These are phyloP conservation scores for Cryptosporidium ryanae DNA, from an alignment of 169 alveolate genomes.

Conservation along the genomic window DNA sequence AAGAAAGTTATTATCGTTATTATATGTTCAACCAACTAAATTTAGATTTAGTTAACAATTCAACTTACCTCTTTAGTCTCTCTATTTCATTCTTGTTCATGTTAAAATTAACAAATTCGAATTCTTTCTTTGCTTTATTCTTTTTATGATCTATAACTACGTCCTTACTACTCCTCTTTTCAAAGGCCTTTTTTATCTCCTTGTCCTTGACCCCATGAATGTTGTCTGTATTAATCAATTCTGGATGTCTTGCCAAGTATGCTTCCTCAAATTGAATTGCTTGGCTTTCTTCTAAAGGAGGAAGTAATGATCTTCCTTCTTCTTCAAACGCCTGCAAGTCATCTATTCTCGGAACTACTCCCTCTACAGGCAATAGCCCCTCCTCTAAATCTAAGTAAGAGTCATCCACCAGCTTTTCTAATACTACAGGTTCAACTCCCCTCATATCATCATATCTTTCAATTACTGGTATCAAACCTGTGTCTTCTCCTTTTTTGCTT, in stretches of 20 bases:
- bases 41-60: not conserved
- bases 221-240: constrained; percentile 32
- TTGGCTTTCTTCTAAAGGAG: constrained; percentile 30
- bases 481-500: constrained; percentile 1
- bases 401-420: too few species aligned
- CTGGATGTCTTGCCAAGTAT: constrained; percentile 59
- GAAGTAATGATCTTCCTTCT: constrained; percentile 33
- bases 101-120: constrained; percentile 17
- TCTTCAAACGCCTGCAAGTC: constrained; percentile 36
- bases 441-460: constrained; percentile 24
- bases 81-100: constrained; percentile 14
- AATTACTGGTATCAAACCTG: constrained; percentile 27
- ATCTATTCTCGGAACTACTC: not conserved
- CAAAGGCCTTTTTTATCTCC: constrained; percentile 34
- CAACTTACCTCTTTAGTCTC: constrained; percentile 69
- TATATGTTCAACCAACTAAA: not conserved
- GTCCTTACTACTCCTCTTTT: not conserved
- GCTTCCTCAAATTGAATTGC: constrained; percentile 37
- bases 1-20: not conserved
- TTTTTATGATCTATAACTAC: not conserved
- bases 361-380: constrained; percentile 61
- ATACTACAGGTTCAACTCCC: constrained; percentile 27
- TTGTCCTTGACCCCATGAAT: not conserved
- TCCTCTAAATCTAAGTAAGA: constrained; percentile 1
- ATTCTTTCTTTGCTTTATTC: constrained; percentile 1